These are phyloP conservation scores for Pisolithus microcarpus DNA, from an alignment of 768 basidiomycete species.

Conservation along the genomic window DNA sequence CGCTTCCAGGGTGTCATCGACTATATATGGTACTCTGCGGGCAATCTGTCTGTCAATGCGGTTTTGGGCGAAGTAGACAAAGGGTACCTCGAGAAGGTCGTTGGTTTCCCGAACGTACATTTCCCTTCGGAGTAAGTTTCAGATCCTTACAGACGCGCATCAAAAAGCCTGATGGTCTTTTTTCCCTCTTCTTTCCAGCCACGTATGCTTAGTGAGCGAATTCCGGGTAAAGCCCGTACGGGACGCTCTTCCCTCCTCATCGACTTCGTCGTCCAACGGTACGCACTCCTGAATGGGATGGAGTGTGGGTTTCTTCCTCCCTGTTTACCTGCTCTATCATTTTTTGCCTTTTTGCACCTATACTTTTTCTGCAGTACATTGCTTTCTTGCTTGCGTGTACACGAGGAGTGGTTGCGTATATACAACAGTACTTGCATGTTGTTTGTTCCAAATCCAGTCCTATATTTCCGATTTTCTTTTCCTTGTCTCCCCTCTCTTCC, in stretches of 20 bases:
- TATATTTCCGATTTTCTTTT: slow-evolving; percentile 13
- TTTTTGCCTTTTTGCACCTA: slow-evolving; percentile 14
- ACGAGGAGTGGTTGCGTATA: slow-evolving; percentile 14
- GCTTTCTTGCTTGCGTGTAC: slow-evolving; percentile 19
- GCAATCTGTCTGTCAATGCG: slow-evolving; percentile 67
- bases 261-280: slow-evolving; percentile 34
- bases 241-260: slow-evolving; percentile 33
- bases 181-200: slow-evolving; percentile 34
- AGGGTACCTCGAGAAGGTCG: slow-evolving; percentile 78
- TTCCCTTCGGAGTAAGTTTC: slow-evolving; percentile 90
- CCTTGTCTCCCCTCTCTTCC: not conserved
- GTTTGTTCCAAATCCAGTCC: slow-evolving; percentile 7
- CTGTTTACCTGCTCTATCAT: slow-evolving; percentile 7
- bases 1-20: slow-evolving; percentile 84
- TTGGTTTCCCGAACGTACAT: slow-evolving; percentile 95
- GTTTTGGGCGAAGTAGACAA: slow-evolving; percentile 87
- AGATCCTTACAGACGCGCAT: slow-evolving; percentile 1
- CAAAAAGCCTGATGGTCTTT: not conserved
- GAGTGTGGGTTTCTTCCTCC: slow-evolving; percentile 8
- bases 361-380: slow-evolving; percentile 22
- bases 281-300: slow-evolving; percentile 17
- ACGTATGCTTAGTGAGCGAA: slow-evolving; percentile 63
- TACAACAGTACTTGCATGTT: slow-evolving; percentile 9
- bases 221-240: slow-evolving; percentile 75
- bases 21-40: slow-evolving; percentile 86